These are phyloP conservation scores for Fusarium staphyleae DNA, from an alignment of 2,329 filamentous ascomycete species.

Conservation along the genomic window DNA sequence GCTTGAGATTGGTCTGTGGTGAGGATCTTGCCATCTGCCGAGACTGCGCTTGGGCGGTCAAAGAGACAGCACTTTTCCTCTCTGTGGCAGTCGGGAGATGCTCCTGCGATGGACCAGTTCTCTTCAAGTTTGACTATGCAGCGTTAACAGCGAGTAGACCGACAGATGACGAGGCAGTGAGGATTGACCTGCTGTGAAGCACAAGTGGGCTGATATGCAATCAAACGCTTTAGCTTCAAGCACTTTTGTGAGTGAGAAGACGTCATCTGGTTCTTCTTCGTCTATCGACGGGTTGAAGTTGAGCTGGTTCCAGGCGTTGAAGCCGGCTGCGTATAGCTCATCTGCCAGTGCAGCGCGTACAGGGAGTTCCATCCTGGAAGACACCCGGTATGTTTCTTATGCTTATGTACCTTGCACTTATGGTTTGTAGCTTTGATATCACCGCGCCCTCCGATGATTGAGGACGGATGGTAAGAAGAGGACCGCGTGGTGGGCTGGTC, in stretches of 20 bases:
- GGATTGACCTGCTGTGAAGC: conserved; percentile 55
- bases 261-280: conserved; percentile 53
- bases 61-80: conserved; percentile 3
- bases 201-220: conserved; percentile 46
- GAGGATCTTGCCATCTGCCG: conserved; percentile 26
- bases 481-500: neutral
- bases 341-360: neutral
- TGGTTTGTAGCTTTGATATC: too few relatives aligned
- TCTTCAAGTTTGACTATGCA: conserved; percentile 33
- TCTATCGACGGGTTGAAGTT: conserved; percentile 42
- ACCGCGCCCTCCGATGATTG: neutral
- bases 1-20: conserved; percentile 4
- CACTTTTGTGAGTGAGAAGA: conserved; percentile 53
- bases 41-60: conserved; percentile 21
- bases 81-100: neutral
- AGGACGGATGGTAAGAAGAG: neutral
- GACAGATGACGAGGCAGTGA: too few relatives aligned
- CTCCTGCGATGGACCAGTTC: conserved; percentile 32
- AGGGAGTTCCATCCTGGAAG: conserved; percentile 18
- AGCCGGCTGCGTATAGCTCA: conserved; percentile 61
- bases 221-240: conserved; percentile 48
- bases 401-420: too few relatives aligned
- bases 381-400: too few relatives aligned
- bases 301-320: conserved; percentile 67
- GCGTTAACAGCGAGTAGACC: neutral